Base-by-base conservation (phyloP, 2,329 filamentous ascomycete genomes). In the Aspergillus sp. region DNA sequence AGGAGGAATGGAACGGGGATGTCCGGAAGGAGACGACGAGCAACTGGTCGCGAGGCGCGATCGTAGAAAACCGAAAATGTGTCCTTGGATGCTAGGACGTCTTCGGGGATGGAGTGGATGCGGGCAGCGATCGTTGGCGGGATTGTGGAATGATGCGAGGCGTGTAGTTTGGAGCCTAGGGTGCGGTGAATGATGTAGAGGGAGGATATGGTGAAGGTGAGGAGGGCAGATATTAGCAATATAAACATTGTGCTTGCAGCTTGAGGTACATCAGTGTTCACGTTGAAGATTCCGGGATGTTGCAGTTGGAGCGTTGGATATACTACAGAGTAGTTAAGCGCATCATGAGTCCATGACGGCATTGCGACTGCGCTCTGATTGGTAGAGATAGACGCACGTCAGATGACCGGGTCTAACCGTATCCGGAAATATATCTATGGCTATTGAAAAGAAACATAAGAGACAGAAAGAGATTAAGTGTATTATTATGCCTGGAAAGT, bases 31-130 rank as follows among this genome's bases (percentile, higher is more conserved):
- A 48, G 49, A 4, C 41, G 43, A n/a, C 54, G 56, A 1, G 53
- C 44, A 1, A 62, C 48, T 2, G 56, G 48, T 10, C 55, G 52
- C 1, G 54, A 57, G 27, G 56, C 52, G 4, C 47, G 49, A 43
- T 62, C 60, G 44, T 61, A 54, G 9, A 63, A 28, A 1, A 52
- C 43, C 30, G 51, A 53, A 42, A 54, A 58, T 8, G 52, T 30
- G 3, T 56, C 41, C 4, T 53, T 53, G 10, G 55, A 57, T 9
- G 56, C 47, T 0, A 47, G 19, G 0, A 39, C 12, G 12, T 39
- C 36, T 39, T 53, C 27, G 0, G 63, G 60, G 7, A 65, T 48
- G 2, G 62, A 58, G 10, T 51, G 39, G 41, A 65, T 54, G 10
- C 44, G 51, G 6, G 44, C 30, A 2, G 53, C 49, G 7, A 48